Conservation (phyloP, 1,139 yeast genomes). For the Pichia sp. region DNA sequence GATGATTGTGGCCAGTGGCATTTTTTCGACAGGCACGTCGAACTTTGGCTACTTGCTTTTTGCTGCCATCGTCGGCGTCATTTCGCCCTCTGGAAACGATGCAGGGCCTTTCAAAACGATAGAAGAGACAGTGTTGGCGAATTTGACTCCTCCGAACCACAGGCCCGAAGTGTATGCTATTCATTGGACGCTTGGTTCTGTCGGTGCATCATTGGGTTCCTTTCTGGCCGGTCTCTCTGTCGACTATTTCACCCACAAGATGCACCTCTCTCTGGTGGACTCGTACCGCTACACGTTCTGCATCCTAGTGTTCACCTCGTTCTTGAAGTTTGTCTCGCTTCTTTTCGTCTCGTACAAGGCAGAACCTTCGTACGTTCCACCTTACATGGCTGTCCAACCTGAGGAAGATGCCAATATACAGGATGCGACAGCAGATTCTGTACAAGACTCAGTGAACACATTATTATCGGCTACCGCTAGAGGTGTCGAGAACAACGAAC, state of each 20-base stretch:
- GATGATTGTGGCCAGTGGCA: constrained; percentile 68
- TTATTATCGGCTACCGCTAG: no score
- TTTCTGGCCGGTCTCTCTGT: constrained; percentile 60
- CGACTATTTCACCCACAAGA: constrained; percentile 38
- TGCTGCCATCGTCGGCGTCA: constrained; percentile 68
- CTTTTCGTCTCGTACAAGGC: constrained; percentile 50
- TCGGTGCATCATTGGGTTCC: constrained; percentile 76
- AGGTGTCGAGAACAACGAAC: no score
- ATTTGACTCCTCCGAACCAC: constrained; percentile 60
- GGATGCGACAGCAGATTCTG: neutral
- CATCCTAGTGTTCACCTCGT: constrained; percentile 54
- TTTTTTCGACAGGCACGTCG: constrained; percentile 48
- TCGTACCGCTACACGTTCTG: constrained; percentile 60
- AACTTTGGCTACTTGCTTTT: constrained; percentile 52
- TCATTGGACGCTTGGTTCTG: constrained; percentile 61
- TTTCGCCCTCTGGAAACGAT: constrained; percentile 88
- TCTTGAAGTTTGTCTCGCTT: constrained; percentile 51
- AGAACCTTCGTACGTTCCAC: constrained; percentile 38
- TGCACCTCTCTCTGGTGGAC: constrained; percentile 34
- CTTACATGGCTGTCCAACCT: constrained; percentile 17
- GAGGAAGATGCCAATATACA: neutral
- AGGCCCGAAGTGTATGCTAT: constrained; percentile 75
- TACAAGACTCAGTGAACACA: constrained; percentile 16
- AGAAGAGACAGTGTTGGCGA: constrained; percentile 84
- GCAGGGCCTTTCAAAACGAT: constrained; percentile 90